Conservation (phyloP, 1,284 basidiomycete species). For the Afroboletus lepidellus region DNA sequence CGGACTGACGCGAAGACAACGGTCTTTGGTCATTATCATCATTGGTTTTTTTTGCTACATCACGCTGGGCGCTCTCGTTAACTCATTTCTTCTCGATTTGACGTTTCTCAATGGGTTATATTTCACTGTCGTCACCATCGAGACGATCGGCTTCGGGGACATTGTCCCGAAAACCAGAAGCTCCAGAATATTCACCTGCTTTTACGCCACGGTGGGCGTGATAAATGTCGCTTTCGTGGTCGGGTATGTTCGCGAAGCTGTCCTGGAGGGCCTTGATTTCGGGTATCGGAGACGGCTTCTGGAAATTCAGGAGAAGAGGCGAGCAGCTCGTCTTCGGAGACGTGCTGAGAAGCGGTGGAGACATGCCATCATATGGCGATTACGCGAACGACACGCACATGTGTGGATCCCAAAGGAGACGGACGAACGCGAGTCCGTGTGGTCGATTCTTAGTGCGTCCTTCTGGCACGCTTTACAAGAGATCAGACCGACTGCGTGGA, state of each 20-base stretch:
- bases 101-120: slow-evolving; percentile 69
- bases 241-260: slow-evolving; percentile 63
- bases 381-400: slow-evolving; percentile 45
- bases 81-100: slow-evolving; percentile 57
- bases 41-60: slow-evolving; percentile 75
- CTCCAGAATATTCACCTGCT: slow-evolving; percentile 54
- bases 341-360: slow-evolving; percentile 53
- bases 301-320: slow-evolving; percentile 39
- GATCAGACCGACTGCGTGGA: slow-evolving; percentile 3
- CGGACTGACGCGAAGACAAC: slow-evolving; percentile 78
- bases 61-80: slow-evolving; percentile 63
- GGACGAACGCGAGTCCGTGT: slow-evolving; percentile 6
- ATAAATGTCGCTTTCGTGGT: slow-evolving; percentile 65
- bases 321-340: slow-evolving; percentile 37
- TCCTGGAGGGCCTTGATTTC: slow-evolving; percentile 67
- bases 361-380: slow-evolving; percentile 55
- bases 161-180: slow-evolving; percentile 52
- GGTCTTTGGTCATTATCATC: slow-evolving; percentile 74
- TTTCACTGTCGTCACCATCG: slow-evolving; percentile 68
- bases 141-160: slow-evolving; percentile 82
- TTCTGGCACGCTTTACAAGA: slow-evolving; percentile 8
- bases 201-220: slow-evolving; percentile 61
- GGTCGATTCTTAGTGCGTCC: slow-evolving; percentile 10
- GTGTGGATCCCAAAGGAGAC: slow-evolving; percentile 46
- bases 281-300: slow-evolving; percentile 55